These are phyloP conservation scores for Adiantum capillusveneris DNA, from an alignment of 75 land plant genomes.

Conservation along the genomic window DNA sequence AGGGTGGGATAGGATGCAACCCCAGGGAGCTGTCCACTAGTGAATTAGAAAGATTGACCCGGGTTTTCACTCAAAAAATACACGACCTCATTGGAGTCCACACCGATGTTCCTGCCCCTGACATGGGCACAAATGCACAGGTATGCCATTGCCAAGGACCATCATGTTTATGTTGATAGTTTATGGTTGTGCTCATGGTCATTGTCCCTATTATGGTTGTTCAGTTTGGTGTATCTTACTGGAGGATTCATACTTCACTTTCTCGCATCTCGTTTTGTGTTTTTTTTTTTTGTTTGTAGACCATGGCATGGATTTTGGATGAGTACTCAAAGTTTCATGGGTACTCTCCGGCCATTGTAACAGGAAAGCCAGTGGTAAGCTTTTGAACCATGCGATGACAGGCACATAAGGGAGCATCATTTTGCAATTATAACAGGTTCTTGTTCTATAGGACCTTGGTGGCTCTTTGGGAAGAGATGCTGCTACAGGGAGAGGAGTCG, in stretches of 20 bases:
- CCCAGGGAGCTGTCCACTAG: slow-evolving; percentile 54
- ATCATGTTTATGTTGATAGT: not conserved
- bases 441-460: slow-evolving; percentile 54
- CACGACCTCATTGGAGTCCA: slow-evolving; percentile 85
- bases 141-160: slow-evolving; percentile 17
- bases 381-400: too few relatives aligned
- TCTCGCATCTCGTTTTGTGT: not conserved
- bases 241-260: not conserved
- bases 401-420: too few relatives aligned
- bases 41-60: slow-evolving; percentile 75
- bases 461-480: slow-evolving; percentile 84
- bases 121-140: slow-evolving; percentile 95
- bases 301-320: slow-evolving; percentile 97
- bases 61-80: slow-evolving; percentile 93
- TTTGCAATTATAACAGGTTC: not conserved
- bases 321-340: slow-evolving; percentile 98
- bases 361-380: slow-evolving; percentile 94
- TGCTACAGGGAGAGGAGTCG: slow-evolving; percentile 79
- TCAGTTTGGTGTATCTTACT: too few relatives aligned
- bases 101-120: slow-evolving; percentile 95
- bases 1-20: slow-evolving; percentile 86
- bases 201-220: not conserved
- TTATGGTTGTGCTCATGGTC: not conserved
- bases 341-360: slow-evolving; percentile 85
- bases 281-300: slow-evolving; percentile 34